Percentiles rank a stretch among this genome's conserved stretches.
Evolutionary conservation across 1,284 basidiomycete species (phyloP).

Genomic region (Omphalotus olearius): DNA sequence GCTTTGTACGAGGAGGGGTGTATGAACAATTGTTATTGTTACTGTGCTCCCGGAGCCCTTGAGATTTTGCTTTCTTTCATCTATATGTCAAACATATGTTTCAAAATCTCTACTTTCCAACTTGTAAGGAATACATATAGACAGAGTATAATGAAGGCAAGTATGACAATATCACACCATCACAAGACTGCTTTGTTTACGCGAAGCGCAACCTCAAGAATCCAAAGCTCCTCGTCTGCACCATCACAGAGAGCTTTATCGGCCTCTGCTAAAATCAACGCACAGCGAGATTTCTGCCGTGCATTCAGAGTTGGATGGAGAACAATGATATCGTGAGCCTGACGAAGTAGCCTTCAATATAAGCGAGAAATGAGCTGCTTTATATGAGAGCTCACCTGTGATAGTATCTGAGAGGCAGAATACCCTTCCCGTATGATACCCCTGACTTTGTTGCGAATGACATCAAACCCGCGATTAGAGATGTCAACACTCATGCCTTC

Average conservation of each 20-base stretch:
- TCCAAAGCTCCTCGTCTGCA: constrained; percentile 97
- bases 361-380: not conserved
- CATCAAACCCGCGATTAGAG: constrained; percentile 54
- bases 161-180: not conserved
- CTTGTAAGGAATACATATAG: constrained; percentile 58
- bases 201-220: constrained; percentile 81
- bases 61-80: constrained; percentile 22
- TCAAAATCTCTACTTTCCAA: constrained; percentile 61
- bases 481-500: constrained; percentile 49
- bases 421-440: constrained; percentile 85
- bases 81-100: constrained; percentile 61
- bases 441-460: constrained; percentile 72
- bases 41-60: not conserved
- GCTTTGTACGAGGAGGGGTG: not conserved
- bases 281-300: constrained; percentile 79
- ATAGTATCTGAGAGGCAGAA: constrained; percentile 86
- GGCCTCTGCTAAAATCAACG: constrained; percentile 87
- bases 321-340: constrained; percentile 92
- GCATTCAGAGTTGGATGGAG: constrained; percentile 78
- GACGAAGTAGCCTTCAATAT: constrained; percentile 11
- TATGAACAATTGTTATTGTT: not conserved
- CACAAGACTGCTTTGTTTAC: constrained; percentile 60
- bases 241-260: constrained; percentile 97
- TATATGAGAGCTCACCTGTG: constrained; percentile 57
- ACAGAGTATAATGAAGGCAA: not conserved